Conservation (phyloP, 306 rosid species). For the Inga leiocalycina region DNA sequence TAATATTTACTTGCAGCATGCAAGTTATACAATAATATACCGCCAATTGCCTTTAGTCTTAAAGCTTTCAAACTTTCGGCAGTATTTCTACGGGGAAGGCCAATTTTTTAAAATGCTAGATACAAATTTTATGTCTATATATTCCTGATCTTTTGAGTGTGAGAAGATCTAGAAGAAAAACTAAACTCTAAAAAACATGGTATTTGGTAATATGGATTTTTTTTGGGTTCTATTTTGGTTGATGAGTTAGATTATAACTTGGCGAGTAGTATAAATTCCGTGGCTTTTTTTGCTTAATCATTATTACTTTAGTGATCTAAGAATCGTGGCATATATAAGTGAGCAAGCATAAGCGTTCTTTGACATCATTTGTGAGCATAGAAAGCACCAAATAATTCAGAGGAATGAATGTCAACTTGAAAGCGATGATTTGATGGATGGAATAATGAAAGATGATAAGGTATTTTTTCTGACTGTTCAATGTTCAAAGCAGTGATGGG, state of each 20-base stretch:
- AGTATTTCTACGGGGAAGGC: neutral
- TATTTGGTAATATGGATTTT: constrained; percentile 6
- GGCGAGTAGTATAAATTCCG: constrained; percentile 34
- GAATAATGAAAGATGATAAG: constrained; percentile 26
- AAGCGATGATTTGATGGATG: constrained; percentile 30
- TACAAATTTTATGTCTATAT: neutral
- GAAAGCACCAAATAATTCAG: constrained; percentile 10
- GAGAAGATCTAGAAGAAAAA: neutral
- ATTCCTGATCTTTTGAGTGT: neutral
- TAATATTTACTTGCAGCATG: too few relatives aligned
- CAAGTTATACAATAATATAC: too few relatives aligned
- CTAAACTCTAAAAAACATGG: neutral
- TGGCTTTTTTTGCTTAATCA: neutral
- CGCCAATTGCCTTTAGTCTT: neutral
- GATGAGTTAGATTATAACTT: neutral
- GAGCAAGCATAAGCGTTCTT: constrained; percentile 31
- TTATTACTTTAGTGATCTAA: constrained; percentile 7
- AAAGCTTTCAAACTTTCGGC: neutral
- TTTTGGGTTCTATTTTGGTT: neutral
- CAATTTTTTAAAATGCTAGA: neutral
- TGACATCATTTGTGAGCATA: constrained; percentile 17
- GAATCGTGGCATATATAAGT: constrained; percentile 12
- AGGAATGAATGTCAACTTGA: constrained; percentile 43
- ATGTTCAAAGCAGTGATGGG: neutral
- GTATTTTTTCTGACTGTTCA: constrained; percentile 8